Conservation (phyloP, 768 basidiomycete species). For the Daedaleopsis nitida region DNA sequence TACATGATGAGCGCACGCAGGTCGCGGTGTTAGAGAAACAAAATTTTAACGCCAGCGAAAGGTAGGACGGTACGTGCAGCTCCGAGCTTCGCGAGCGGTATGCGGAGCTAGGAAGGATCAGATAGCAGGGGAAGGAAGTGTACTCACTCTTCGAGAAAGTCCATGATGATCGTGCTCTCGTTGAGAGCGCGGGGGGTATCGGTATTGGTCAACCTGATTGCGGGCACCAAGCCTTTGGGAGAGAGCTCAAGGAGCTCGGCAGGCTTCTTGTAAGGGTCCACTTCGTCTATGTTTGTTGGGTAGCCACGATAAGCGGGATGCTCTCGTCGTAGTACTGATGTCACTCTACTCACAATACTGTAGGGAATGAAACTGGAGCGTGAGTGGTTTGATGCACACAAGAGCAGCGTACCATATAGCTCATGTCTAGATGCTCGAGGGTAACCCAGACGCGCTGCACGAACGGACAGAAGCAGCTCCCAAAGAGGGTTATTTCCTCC, state of each 20-base stretch:
- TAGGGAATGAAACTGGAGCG: too few relatives aligned
- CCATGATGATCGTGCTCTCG: constrained; percentile 80
- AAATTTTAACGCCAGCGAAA: background rate
- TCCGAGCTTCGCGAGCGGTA: background rate
- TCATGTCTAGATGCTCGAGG: constrained; percentile 67
- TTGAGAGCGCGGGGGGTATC: constrained; percentile 66
- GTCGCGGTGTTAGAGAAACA: too few relatives aligned
- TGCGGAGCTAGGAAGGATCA: background rate
- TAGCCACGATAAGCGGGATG: background rate
- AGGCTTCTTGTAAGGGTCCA: constrained; percentile 84
- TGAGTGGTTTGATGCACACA: too few relatives aligned
- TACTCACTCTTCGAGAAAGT: constrained; percentile 73
- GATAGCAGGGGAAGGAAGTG: background rate
- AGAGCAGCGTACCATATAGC: constrained; percentile 57
- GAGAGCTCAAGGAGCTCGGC: constrained; percentile 77
- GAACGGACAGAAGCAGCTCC: constrained; percentile 78
- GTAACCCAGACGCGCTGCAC: constrained; percentile 82
- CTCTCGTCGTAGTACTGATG: background rate
- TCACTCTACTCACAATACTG: constrained; percentile 42
- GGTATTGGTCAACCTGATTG: constrained; percentile 54
- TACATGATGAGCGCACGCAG: too few relatives aligned
- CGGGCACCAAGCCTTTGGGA: constrained; percentile 82
- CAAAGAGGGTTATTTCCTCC: constrained; percentile 67
- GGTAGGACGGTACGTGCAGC: background rate
- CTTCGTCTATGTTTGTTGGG: constrained; percentile 54